These are phyloP conservation scores for Porodaedalea pini DNA, from an alignment of 1,284 basidiomycete species.

Conservation along the genomic window DNA sequence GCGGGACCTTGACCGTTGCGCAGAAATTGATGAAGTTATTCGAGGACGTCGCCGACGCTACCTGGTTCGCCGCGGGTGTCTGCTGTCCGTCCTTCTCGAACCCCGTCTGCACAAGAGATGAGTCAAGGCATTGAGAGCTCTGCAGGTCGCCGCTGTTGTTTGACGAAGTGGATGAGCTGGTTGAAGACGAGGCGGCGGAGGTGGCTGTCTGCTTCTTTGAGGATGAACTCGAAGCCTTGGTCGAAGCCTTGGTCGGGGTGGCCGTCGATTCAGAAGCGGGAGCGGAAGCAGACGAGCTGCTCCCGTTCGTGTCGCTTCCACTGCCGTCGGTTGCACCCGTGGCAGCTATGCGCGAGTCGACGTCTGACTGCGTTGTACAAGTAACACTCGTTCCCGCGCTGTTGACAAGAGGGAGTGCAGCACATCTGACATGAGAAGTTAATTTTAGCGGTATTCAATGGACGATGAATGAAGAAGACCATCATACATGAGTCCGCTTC, in stretches of 20 bases:
- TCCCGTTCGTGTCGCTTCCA: constrained; percentile 10
- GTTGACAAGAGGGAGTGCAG: constrained; percentile 48
- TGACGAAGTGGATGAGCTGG: constrained; percentile 6
- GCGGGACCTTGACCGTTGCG: constrained; percentile 32
- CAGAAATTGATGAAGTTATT: constrained; percentile 60
- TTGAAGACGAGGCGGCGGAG: not conserved
- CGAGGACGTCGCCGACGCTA: constrained; percentile 44
- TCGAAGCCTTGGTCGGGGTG: not conserved
- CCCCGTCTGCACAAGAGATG: constrained; percentile 42
- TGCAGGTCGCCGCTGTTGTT: constrained; percentile 27
- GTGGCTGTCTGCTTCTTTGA: not conserved
- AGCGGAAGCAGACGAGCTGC: constrained; percentile 6
- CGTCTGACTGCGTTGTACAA: constrained; percentile 43
- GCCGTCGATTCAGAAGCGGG: constrained; percentile 1
- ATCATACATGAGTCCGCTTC: constrained; percentile 44
- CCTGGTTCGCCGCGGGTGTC: constrained; percentile 33
- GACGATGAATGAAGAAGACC: constrained; percentile 4
- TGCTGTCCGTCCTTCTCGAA: constrained; percentile 46
- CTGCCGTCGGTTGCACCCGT: constrained; percentile 32
- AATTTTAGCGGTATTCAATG: not conserved
- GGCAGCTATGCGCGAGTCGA: constrained; percentile 38
- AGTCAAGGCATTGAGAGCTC: constrained; percentile 37
- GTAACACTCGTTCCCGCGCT: constrained; percentile 43
- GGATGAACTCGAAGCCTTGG: not conserved
- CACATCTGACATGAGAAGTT: constrained; percentile 30